phyloP scores from a whole-genome alignment of 129 eudicot genomes.

The Dittrichia graveolens region DNA sequence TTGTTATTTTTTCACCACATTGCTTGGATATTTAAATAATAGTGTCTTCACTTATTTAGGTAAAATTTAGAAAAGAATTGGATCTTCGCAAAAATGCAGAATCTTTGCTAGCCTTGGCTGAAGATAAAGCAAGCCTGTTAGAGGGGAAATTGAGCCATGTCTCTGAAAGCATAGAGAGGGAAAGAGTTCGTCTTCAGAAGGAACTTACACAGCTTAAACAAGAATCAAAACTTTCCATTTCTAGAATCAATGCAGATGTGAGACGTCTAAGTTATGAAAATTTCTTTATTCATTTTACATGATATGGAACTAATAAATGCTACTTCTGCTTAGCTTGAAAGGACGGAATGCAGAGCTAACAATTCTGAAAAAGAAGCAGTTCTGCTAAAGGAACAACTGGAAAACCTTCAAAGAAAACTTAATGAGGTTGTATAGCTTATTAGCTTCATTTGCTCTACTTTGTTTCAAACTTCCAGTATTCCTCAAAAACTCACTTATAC shows the following conservation, averaged over 20 bases:
- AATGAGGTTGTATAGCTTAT: constrained; percentile 55
- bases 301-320: constrained; percentile 23
- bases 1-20: constrained; percentile 14
- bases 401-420: constrained; percentile 55
- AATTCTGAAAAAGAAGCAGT: constrained; percentile 81
- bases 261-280: constrained; percentile 35
- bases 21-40: constrained; percentile 3
- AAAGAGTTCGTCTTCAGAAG: constrained; percentile 63
- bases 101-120: constrained; percentile 61
- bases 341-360: constrained; percentile 75
- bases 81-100: constrained; percentile 78
- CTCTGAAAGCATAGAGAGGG: constrained; percentile 66
- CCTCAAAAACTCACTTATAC: background rate
- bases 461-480: constrained; percentile 6
- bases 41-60: constrained; percentile 42
- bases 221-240: constrained; percentile 68
- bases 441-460: constrained; percentile 17
- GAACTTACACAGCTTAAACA: constrained; percentile 67
- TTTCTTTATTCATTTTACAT: constrained; percentile 1
- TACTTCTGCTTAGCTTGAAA: constrained; percentile 65
- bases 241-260: constrained; percentile 79
- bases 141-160: constrained; percentile 62
- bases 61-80: constrained; percentile 63
- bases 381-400: constrained; percentile 66
- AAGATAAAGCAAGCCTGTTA: constrained; percentile 63